Conservation (phyloP, 1,284 basidiomycete species). For the Boletellus deceptivus region DNA sequence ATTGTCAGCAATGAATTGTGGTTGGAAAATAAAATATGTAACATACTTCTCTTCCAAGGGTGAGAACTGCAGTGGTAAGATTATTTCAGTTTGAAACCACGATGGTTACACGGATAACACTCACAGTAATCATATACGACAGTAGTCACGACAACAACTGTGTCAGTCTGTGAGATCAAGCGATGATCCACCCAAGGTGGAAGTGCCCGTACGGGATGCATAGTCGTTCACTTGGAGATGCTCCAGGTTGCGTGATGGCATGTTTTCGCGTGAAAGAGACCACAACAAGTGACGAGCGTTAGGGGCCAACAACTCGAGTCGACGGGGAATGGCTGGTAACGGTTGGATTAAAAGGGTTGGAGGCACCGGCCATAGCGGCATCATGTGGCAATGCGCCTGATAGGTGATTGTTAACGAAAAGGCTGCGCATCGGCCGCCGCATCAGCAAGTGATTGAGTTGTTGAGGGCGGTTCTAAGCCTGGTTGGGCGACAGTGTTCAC, state of each 20-base stretch:
- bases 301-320: too few species aligned
- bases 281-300: too few species aligned
- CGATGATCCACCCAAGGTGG: not conserved
- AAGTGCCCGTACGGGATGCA: not conserved
- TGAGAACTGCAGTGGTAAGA: not conserved
- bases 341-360: too few species aligned
- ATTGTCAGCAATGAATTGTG: not conserved
- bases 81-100: not conserved
- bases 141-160: not conserved
- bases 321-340: too few species aligned
- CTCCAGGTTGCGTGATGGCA: not conserved
- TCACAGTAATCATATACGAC: not conserved
- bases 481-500: not conserved
- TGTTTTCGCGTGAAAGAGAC: not conserved
- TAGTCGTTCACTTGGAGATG: not conserved
- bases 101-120: not conserved
- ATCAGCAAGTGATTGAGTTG: too few species aligned
- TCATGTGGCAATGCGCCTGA: too few species aligned
- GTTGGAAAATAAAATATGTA: not conserved
- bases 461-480: too few species aligned
- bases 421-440: too few species aligned
- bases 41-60: not conserved
- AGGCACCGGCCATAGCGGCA: too few species aligned
- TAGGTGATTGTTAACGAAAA: too few species aligned
- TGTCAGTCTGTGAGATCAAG: not conserved